Conservation (phyloP, 108 stramenopile species). For the Cyclotella sp. region DNA sequence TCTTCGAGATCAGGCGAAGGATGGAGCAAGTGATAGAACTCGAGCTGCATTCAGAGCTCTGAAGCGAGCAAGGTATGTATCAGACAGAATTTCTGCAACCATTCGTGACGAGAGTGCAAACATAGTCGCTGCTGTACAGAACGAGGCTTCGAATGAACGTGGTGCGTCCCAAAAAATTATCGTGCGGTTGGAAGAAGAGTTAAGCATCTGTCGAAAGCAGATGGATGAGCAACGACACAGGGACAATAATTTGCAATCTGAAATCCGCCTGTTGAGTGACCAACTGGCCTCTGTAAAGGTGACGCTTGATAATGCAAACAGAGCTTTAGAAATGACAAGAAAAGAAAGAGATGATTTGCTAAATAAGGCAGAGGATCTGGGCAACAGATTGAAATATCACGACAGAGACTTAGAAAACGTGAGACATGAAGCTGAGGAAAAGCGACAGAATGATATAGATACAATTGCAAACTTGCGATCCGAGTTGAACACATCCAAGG, state of each 20-base stretch:
- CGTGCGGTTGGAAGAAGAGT: slow-evolving; percentile 56
- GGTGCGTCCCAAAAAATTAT: slow-evolving; percentile 59
- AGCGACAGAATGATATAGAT: slow-evolving; percentile 39
- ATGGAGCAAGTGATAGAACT: slow-evolving; percentile 42
- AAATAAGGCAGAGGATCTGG: slow-evolving; percentile 37
- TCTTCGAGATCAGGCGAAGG: slow-evolving; percentile 50
- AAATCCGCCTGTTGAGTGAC: slow-evolving; percentile 27
- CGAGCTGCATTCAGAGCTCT: slow-evolving; percentile 58
- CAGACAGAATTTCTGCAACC: slow-evolving; percentile 48
- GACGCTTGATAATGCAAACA: slow-evolving; percentile 31
- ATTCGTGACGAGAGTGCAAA: slow-evolving; percentile 55
- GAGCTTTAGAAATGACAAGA: slow-evolving; percentile 34
- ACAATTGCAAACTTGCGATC: slow-evolving; percentile 53
- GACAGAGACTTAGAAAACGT: slow-evolving; percentile 38
- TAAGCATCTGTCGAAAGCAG: slow-evolving; percentile 44
- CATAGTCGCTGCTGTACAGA: slow-evolving; percentile 49
- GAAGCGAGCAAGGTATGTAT: slow-evolving; percentile 47
- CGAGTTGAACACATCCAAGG: slow-evolving; percentile 56
- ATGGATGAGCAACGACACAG: slow-evolving; percentile 36
- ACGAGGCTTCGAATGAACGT: slow-evolving; percentile 56
- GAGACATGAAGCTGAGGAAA: slow-evolving; percentile 31
- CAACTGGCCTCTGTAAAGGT: slow-evolving; percentile 30
- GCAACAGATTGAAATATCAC: slow-evolving; percentile 43
- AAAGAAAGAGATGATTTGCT: slow-evolving; percentile 53
- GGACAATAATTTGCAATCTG: slow-evolving; percentile 26